These are phyloP conservation scores for Aspergillus olivimuriae DNA, from an alignment of 495 filamentous ascomycete genomes.

Conservation along the genomic window DNA sequence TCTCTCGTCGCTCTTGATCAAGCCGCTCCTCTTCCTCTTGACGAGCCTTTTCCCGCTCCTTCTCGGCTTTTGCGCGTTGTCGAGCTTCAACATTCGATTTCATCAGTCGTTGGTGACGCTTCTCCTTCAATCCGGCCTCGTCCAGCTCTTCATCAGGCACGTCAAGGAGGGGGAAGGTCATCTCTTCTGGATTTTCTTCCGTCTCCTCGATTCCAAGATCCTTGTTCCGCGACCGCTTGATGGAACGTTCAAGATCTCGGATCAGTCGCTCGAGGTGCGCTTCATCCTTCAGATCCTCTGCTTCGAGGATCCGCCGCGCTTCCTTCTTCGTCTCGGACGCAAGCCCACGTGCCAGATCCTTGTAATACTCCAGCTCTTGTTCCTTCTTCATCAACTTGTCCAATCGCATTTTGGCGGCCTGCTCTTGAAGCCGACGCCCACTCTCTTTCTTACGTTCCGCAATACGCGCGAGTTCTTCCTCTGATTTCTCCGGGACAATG, in stretches of 20 bases:
- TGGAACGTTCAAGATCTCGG: slow-evolving; percentile 79
- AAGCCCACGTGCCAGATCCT: slow-evolving; percentile 64
- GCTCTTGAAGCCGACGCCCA: slow-evolving; percentile 84
- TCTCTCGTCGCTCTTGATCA: slow-evolving; percentile 77
- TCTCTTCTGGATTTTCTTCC: slow-evolving; percentile 66
- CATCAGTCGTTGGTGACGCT: slow-evolving; percentile 83
- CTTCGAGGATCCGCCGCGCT: slow-evolving; percentile 72
- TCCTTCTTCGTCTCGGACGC: slow-evolving; percentile 80
- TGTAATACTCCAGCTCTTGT: slow-evolving; percentile 90
- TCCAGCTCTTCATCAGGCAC: slow-evolving; percentile 87
- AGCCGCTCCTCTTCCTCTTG: slow-evolving; percentile 72
- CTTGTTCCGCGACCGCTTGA: slow-evolving; percentile 82
- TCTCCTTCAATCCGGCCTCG: slow-evolving; percentile 82
- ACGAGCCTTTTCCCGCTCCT: slow-evolving; percentile 81
- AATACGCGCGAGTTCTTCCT: slow-evolving; percentile 82
- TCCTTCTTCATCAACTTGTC: slow-evolving; percentile 95
- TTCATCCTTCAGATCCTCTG: slow-evolving; percentile 89
- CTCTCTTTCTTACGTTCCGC: slow-evolving; percentile 92
- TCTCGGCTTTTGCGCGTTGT: slow-evolving; percentile 87
- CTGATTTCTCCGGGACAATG: slow-evolving; percentile 76
- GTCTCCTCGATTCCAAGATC: slow-evolving; percentile 81
- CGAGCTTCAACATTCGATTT: slow-evolving; percentile 93
- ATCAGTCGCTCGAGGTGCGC: slow-evolving; percentile 69
- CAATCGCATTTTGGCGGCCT: slow-evolving; percentile 92
- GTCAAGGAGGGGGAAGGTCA: slow-evolving; percentile 82